These are phyloP conservation scores for Erythrophleum fordii DNA, from an alignment of 306 rosid species.

Conservation along the genomic window DNA sequence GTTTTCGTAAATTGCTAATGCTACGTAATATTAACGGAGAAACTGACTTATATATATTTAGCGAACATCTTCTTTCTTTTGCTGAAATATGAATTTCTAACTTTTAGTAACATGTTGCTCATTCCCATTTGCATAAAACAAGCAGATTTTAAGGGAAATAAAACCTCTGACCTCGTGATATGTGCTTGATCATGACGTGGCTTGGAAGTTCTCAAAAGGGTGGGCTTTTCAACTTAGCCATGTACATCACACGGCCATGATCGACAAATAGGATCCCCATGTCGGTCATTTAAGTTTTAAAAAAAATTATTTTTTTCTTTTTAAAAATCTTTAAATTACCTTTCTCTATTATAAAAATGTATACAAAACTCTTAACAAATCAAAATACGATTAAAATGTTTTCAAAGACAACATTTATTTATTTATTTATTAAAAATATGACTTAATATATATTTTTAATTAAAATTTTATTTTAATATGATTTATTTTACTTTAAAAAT, in stretches of 20 bases:
- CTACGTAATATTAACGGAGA: not conserved
- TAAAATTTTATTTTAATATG: too few relatives aligned
- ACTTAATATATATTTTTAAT: too few relatives aligned
- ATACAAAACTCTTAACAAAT: too few relatives aligned
- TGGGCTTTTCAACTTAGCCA: not conserved
- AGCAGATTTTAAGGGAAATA: conserved; percentile 33
- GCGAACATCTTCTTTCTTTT: too few relatives aligned
- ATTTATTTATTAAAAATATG: too few relatives aligned
- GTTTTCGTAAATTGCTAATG: not conserved
- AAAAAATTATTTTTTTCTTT: too few relatives aligned
- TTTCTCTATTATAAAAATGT: too few relatives aligned
- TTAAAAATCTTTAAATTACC: too few relatives aligned
- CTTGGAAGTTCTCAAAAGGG: not conserved
- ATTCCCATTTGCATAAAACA: not conserved
- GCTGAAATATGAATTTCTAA: not conserved
- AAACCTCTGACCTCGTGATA: conserved; percentile 31
- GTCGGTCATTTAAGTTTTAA: not conserved
- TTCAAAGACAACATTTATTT: too few relatives aligned
- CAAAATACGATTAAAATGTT: too few relatives aligned
- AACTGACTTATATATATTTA: not conserved
- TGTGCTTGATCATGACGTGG: conserved; percentile 25
- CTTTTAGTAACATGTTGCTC: not conserved
- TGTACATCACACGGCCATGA: not conserved
- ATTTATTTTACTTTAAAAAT: too few relatives aligned
- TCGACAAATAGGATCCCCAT: not conserved